Conservation (phyloP, 306 rosid species). For the Delonix regia region DNA sequence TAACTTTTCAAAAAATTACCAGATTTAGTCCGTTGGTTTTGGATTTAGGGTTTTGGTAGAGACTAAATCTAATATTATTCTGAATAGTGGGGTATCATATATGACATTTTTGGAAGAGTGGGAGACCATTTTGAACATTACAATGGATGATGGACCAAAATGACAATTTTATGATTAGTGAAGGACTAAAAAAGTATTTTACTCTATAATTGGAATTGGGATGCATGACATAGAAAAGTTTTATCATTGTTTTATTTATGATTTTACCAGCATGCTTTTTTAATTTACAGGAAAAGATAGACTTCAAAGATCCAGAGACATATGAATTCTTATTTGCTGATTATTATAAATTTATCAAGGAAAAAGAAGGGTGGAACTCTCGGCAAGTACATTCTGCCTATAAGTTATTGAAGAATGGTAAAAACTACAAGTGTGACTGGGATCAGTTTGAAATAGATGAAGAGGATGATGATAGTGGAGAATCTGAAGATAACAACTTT, state of each 20-base stretch:
- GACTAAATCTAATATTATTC: too few species aligned
- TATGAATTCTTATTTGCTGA: slow-evolving; percentile 58
- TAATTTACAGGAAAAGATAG: slow-evolving; percentile 54
- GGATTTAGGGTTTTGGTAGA: too few species aligned
- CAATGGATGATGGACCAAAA: too few species aligned
- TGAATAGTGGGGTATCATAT: too few species aligned
- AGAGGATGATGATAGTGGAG: slow-evolving; percentile 42
- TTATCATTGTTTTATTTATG: slow-evolving; percentile 8
- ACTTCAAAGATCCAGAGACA: slow-evolving; percentile 59
- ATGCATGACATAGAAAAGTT: neutral
- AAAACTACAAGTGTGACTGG: slow-evolving; percentile 32
- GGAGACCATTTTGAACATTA: too few species aligned
- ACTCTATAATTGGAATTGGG: neutral
- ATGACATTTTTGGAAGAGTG: too few species aligned
- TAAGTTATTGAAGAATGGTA: slow-evolving; percentile 46
- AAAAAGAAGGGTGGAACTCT: slow-evolving; percentile 58
- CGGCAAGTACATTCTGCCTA: slow-evolving; percentile 39
- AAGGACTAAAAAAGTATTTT: too few species aligned
- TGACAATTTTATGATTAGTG: too few species aligned
- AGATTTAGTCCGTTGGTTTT: too few species aligned
- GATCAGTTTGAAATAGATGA: slow-evolving; percentile 42
- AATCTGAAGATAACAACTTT: slow-evolving; percentile 46
- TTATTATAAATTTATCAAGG: slow-evolving; percentile 57
- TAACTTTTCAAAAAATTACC: too few species aligned
- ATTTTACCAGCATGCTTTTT: slow-evolving; percentile 29